phyloP scores from a whole-genome alignment of 805 yeast genomes.

The Candida andamanensis region DNA sequence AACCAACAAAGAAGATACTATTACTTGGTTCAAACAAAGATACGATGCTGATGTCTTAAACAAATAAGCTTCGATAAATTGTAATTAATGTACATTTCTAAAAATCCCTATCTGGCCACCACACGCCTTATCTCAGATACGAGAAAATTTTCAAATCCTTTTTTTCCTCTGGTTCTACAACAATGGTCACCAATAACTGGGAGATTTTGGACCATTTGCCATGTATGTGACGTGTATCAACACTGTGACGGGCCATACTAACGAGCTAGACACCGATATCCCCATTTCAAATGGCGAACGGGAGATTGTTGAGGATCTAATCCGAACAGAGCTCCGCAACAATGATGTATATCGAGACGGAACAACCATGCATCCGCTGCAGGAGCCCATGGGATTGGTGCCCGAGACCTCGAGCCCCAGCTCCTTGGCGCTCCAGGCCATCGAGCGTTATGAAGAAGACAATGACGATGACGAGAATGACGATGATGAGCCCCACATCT shows the following conservation, averaged over 20 bases:
- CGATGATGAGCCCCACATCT: slow-evolving; percentile 7
- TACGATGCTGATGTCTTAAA: slow-evolving; percentile 97
- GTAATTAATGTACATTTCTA: slow-evolving; percentile 7
- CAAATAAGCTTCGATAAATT: slow-evolving; percentile 54
- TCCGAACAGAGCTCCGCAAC: slow-evolving; percentile 10
- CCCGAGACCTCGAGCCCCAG: slow-evolving; percentile 3
- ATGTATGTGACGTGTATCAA: slow-evolving; percentile 23
- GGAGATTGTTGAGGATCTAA: slow-evolving; percentile 29
- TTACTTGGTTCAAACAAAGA: slow-evolving; percentile 98
- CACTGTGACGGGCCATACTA: slow-evolving; percentile 1
- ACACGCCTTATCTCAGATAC: no score
- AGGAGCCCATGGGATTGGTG: slow-evolving; percentile 16
- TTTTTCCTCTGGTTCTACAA: not conserved
- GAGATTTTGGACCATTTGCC: slow-evolving; percentile 35
- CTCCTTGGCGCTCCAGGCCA: slow-evolving; percentile 12
- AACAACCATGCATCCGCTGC: slow-evolving; percentile 17
- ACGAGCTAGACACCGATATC: slow-evolving; percentile 22
- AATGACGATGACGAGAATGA: slow-evolving; percentile 17
- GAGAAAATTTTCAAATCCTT: no score
- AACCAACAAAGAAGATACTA: slow-evolving; percentile 89
- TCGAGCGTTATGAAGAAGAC: slow-evolving; percentile 25
- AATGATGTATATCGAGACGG: not conserved
- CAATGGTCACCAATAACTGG: slow-evolving; percentile 24
- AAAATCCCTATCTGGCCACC: no score
- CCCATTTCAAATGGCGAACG: slow-evolving; percentile 33